These are phyloP conservation scores for Exophiala sideris DNA, from an alignment of 2,329 filamentous ascomycete species.

Conservation along the genomic window DNA sequence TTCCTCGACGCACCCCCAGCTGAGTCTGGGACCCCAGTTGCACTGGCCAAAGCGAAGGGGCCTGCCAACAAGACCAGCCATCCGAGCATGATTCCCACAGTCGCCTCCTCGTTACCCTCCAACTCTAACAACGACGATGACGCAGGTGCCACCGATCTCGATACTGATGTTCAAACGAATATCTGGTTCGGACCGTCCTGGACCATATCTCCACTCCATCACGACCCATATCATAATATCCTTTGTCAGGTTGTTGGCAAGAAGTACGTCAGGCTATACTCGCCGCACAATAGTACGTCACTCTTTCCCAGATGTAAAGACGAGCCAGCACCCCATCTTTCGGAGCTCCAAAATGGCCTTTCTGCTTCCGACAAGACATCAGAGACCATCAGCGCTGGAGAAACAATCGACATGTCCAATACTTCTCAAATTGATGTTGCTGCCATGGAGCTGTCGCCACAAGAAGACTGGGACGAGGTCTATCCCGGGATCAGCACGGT, in stretches of 20 bases:
- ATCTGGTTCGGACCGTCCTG: constrained; percentile 87
- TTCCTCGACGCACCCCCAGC: constrained; percentile 63
- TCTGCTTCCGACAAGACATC: not conserved
- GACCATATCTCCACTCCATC: constrained; percentile 90
- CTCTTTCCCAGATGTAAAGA: constrained; percentile 59
- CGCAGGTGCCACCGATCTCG: constrained; percentile 13
- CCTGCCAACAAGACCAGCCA: constrained; percentile 4
- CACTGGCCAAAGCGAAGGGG: constrained; percentile 35
- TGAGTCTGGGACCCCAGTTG: constrained; percentile 49
- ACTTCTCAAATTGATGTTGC: constrained; percentile 78
- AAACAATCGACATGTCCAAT: constrained; percentile 82
- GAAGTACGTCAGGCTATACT: constrained; percentile 90
- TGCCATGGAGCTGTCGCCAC: constrained; percentile 56
- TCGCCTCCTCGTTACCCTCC: no score
- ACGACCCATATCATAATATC: constrained; percentile 90
- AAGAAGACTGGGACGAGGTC: constrained; percentile 41
- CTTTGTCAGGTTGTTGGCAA: constrained; percentile 82
- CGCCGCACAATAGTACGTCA: constrained; percentile 57
- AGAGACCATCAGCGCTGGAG: constrained; percentile 50
- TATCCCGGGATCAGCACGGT: constrained; percentile 59
- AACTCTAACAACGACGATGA: constrained; percentile 2
- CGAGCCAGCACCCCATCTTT: constrained; percentile 25
- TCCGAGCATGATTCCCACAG: constrained; percentile 23
- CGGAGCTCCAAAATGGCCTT: constrained; percentile 1
- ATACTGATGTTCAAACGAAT: constrained; percentile 59